phyloP scores from a whole-genome alignment of 352 stramenopile species.

The Phytophthora nicotianae region DNA sequence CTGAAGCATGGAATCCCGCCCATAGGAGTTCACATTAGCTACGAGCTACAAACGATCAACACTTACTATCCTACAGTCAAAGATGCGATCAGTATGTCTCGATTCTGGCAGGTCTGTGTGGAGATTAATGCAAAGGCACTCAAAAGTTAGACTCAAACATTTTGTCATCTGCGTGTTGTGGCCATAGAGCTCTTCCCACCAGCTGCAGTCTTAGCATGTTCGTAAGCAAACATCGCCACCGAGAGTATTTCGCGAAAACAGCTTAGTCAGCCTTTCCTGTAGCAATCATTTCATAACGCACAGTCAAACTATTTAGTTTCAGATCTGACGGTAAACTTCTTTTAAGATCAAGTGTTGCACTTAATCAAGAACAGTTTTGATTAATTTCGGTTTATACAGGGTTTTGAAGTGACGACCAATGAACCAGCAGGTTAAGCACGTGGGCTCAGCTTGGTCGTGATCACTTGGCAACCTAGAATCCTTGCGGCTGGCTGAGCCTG shows the following conservation, averaged over 20 bases:
- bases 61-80: slow-evolving; percentile 15
- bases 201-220: slow-evolving; percentile 11
- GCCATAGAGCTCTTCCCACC: slow-evolving; percentile 24
- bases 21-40: slow-evolving; percentile 5
- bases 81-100: slow-evolving; percentile 12
- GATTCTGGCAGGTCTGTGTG: neutral
- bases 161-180: neutral
- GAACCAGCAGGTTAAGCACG: slow-evolving; percentile 7
- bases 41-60: slow-evolving; percentile 10
- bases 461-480: slow-evolving; percentile 1
- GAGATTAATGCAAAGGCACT: slow-evolving; percentile 10
- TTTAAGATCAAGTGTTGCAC: neutral
- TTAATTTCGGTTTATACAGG: neutral
- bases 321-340: neutral
- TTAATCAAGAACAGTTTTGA: neutral
- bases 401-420: slow-evolving; percentile 23
- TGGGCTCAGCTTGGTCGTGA: slow-evolving; percentile 7
- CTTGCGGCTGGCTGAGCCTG: neutral
- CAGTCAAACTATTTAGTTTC: neutral
- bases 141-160: too few relatives aligned
- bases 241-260: slow-evolving; percentile 28
- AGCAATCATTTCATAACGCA: slow-evolving; percentile 5
- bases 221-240: slow-evolving; percentile 11
- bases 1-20: neutral
- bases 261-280: slow-evolving; percentile 13